Evolutionary conservation across 352 stramenopile genomes (phyloP), one percentile per base, ranked within the genome.

Genomic region (Pythium rishiriense): DNA sequence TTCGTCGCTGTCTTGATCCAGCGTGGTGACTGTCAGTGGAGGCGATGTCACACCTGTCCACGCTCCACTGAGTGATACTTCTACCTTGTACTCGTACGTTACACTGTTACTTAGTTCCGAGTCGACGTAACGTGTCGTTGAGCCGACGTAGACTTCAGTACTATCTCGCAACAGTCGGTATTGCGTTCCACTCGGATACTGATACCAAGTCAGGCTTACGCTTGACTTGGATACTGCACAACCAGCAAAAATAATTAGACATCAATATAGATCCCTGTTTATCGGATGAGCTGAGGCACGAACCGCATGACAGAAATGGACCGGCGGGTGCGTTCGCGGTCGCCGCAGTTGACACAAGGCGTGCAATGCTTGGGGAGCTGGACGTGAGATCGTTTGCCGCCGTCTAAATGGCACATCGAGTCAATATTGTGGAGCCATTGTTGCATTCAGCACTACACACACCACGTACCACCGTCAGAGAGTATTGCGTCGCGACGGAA

Each of bases 171-270:
- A 46, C 8, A 91, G 12, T 11, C 67, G 47, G 42, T 90, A 91
- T 1, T n/a, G 37, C 3, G 67, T 71, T 15, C 72, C 78, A 9
- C 62, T 62, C 17, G 74, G 66, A 43, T 80, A 78, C 11, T 72
- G 50, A 59, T 69, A 70, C 83, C 81, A 91, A 0, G 63, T 33
- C 7, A 91, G 65, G 22, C 70, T 70, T 3, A 87, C 56, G 4
- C 60, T 55, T 10, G 43, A 21, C 24, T 55, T 52, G 0, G 76
- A 84, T 3, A 84, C 78, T 87, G 39, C 11, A 21, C 11, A n/a
- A 45, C n/a, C 19, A n/a, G 35, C 35, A 49, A 5, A 1, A 7
- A 33, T 41, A 29, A 19, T 25, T 47, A 24, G 21, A 25, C 3
- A 47, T 39, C 33, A 7, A 14, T 39, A 14, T 14, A 12, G 41